These are phyloP conservation scores for Chytriomyces hyalinus DNA, from an alignment of 192 early-diverging fungal species.

Conservation along the genomic window DNA sequence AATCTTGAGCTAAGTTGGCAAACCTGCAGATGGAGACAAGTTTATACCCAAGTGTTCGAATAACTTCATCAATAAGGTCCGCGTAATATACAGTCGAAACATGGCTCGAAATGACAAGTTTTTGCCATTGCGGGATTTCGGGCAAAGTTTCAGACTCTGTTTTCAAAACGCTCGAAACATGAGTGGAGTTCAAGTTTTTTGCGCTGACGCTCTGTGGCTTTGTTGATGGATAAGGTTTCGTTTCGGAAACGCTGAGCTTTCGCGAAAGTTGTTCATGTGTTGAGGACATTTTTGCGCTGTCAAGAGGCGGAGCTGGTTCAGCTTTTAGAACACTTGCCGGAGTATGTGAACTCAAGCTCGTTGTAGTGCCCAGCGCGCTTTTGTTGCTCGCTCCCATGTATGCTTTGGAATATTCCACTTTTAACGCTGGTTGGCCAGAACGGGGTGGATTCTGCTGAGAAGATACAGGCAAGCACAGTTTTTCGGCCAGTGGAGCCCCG, in stretches of 20 bases:
- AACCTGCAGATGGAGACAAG: constrained; percentile 4
- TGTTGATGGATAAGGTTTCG: background rate
- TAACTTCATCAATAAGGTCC: constrained; percentile 26
- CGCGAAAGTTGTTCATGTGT: background rate
- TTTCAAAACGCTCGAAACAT: background rate
- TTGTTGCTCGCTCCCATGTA: too few relatives aligned
- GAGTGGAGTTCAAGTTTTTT: background rate
- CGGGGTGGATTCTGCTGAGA: too few relatives aligned
- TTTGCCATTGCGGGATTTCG: constrained; percentile 10
- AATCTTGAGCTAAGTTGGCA: background rate
- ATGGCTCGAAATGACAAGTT: constrained; percentile 7
- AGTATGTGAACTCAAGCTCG: background rate
- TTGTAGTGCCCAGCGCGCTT: too few relatives aligned
- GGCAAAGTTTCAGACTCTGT: background rate
- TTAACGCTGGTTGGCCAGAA: too few relatives aligned
- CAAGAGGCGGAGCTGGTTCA: background rate
- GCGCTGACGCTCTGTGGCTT: background rate
- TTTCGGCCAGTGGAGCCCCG: too few relatives aligned
- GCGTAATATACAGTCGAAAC: constrained; percentile 7
- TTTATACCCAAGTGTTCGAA: constrained; percentile 21
- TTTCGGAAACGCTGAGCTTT: background rate
- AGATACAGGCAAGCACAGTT: too few relatives aligned
- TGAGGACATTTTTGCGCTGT: background rate
- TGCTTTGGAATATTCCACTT: too few relatives aligned
- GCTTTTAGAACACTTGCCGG: background rate